These are phyloP conservation scores for Fennellomyces sp. DNA, from an alignment of 371 early-diverging fungal genomes.

Conservation along the genomic window DNA sequence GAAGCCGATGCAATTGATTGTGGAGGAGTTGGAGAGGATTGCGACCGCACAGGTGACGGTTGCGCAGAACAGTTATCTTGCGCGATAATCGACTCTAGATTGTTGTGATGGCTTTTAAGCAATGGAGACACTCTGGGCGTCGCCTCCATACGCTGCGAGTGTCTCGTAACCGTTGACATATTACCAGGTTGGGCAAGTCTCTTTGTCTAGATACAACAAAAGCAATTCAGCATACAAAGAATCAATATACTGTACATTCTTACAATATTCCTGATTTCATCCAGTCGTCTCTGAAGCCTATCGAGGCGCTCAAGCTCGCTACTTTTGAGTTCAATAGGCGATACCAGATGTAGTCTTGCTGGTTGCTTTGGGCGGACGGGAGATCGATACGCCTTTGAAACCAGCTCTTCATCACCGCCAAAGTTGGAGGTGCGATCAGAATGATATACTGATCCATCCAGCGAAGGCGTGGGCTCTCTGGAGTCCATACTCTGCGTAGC, in stretches of 20 bases:
- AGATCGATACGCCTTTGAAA: not conserved
- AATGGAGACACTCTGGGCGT: too few species aligned
- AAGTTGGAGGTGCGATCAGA: not conserved
- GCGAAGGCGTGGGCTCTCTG: not conserved
- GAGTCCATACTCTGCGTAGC: not conserved
- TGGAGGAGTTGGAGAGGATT: not conserved
- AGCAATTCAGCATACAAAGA: too few species aligned
- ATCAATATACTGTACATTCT: too few species aligned
- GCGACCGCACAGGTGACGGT: not conserved
- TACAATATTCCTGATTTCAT: constrained; percentile 3
- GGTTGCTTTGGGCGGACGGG: not conserved
- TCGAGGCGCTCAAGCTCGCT: constrained; percentile 3
- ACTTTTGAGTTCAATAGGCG: not conserved
- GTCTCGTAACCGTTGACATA: too few species aligned
- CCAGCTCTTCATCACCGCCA: not conserved
- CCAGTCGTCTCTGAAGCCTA: not conserved
- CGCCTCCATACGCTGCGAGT: too few species aligned
- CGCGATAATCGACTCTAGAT: too few species aligned
- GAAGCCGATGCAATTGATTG: not conserved
- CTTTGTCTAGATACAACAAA: too few species aligned
- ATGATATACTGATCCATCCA: not conserved
- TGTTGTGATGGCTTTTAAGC: too few species aligned
- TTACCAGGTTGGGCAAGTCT: too few species aligned
- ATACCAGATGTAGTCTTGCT: not conserved
- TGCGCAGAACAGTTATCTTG: not conserved